Evolutionary conservation across 148 eudicot species (phyloP).

Genomic region (Polygonum aviculare): DNA sequence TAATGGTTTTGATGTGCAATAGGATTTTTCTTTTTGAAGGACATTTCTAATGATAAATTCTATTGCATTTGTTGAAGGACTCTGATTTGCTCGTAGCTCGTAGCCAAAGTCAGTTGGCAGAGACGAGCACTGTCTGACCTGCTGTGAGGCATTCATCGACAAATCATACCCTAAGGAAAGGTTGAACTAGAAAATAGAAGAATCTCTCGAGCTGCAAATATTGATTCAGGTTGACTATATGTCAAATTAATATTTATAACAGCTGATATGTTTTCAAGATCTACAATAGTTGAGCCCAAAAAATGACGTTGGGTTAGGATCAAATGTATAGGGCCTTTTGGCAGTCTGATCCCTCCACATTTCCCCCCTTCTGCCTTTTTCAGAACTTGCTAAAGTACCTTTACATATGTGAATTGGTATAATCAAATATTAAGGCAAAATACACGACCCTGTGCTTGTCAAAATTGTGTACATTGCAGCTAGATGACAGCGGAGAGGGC

Average conservation of each 20-base stretch:
- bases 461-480: neutral
- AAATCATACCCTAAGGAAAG: neutral
- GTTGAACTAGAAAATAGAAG: neutral
- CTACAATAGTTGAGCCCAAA: neutral
- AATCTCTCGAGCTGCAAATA: neutral
- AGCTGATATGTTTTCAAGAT: neutral
- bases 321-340: too few species aligned
- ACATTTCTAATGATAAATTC: neutral
- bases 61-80: conserved; percentile 42
- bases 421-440: too few species aligned
- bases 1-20: neutral
- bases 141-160: neutral
- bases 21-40: neutral
- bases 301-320: too few species aligned
- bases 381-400: too few species aligned
- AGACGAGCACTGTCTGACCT: conserved; percentile 35
- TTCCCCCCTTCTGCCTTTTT: too few species aligned
- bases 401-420: too few species aligned
- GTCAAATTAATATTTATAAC: neutral
- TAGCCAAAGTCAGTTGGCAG: conserved; percentile 37
- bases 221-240: neutral
- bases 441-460: too few species aligned
- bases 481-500: conserved; percentile 58
- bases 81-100: conserved; percentile 38
- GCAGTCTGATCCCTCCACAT: too few species aligned